These are phyloP conservation scores for Vicia sativa DNA, from an alignment of 306 rosid species.

Conservation along the genomic window DNA sequence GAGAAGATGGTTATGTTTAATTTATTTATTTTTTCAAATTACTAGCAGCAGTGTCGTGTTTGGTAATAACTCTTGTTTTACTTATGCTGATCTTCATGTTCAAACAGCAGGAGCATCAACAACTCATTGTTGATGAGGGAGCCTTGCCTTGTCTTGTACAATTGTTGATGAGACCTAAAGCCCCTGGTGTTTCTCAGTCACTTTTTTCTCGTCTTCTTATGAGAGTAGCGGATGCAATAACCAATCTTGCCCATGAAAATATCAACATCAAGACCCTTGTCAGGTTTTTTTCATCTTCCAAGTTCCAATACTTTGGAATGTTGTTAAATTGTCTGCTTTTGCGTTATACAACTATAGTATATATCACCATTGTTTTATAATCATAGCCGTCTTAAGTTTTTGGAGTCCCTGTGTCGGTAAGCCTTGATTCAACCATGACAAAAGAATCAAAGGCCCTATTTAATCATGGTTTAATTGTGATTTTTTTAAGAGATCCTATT, in stretches of 20 bases:
- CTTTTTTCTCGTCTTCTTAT: conserved; percentile 48
- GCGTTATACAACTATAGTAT: no score
- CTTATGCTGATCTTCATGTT: conserved; percentile 29
- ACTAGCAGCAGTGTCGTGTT: no score
- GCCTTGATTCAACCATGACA: no score
- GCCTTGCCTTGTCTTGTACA: conserved; percentile 57
- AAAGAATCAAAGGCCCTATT: no score
- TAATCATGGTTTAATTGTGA: no score
- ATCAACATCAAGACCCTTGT: conserved; percentile 51
- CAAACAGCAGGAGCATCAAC: conserved; percentile 63
- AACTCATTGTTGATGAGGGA: conserved; percentile 63
- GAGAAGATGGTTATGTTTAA: no score
- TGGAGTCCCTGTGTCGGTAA: no score
- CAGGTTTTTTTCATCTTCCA: conserved; percentile 45
- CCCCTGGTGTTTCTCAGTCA: conserved; percentile 26
- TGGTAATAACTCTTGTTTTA: background rate
- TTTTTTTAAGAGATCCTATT: no score
- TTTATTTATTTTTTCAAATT: no score
- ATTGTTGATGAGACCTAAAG: conserved; percentile 49
- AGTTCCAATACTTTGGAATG: background rate
- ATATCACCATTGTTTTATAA: no score
- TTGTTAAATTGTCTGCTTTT: background rate
- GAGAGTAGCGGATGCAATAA: conserved; percentile 65
- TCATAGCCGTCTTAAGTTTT: no score
- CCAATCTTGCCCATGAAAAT: conserved; percentile 67